Conservation (phyloP, 805 yeast genomes). For the Kregervanrija fluxuum region DNA sequence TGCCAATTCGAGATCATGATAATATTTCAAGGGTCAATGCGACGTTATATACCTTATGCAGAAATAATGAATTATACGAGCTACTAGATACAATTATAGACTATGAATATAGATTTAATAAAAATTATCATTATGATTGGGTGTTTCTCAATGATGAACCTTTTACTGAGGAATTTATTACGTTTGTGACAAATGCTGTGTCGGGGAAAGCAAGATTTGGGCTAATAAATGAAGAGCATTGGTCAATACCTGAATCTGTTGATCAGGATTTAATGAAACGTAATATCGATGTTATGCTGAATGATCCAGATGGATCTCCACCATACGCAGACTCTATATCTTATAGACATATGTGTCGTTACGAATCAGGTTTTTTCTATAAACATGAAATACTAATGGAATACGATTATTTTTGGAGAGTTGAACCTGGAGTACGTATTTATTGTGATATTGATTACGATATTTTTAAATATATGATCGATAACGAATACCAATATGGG, state of each 20-base stretch:
- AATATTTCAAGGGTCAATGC: conserved; percentile 40
- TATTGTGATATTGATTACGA: conserved; percentile 75
- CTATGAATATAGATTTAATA: conserved; percentile 62
- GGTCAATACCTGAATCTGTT: conserved; percentile 55
- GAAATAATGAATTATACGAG: conserved; percentile 55
- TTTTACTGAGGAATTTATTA: conserved; percentile 50
- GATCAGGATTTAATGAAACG: conserved; percentile 13
- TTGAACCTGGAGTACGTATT: conserved; percentile 74
- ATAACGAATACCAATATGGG: conserved; percentile 60
- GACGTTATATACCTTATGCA: conserved; percentile 61
- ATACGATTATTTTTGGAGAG: conserved; percentile 87
- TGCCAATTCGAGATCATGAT: neutral
- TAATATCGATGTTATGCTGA: conserved; percentile 11
- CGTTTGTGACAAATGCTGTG: conserved; percentile 39
- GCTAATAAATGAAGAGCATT: conserved; percentile 48
- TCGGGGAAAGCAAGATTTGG: conserved; percentile 63
- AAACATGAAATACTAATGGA: conserved; percentile 59
- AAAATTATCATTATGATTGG: conserved; percentile 64
- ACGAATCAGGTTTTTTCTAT: conserved; percentile 79
- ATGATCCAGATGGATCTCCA: conserved; percentile 31
- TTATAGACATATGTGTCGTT: conserved; percentile 85
- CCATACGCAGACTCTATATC: conserved; percentile 58
- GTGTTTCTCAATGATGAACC: conserved; percentile 67
- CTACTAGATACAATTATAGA: conserved; percentile 53
- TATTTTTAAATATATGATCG: conserved; percentile 65